Base-by-base conservation (phyloP, 495 filamentous ascomycete species). In the Daldinia concentrica region DNA sequence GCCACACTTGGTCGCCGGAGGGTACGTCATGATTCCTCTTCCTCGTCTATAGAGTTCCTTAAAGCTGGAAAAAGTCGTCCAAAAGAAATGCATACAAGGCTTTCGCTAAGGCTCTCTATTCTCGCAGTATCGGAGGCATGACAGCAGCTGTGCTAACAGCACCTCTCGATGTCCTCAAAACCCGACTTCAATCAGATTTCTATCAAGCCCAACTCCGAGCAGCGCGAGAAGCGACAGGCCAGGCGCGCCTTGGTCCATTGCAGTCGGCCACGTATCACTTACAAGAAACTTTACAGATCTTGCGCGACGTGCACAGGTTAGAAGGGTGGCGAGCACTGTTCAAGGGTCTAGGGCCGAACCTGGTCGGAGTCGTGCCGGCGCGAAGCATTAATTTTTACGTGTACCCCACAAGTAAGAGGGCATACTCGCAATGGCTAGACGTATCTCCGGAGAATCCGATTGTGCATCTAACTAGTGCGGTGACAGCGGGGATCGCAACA, bases 91-190 rank as follows among this genome's bases (percentile, higher is more conserved):
- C 27, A 43, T 43, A 27, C 2, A 36, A 37, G 52, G 27, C 57
- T 22, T 12, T 58, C 41, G 32, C 45, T 57, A 45, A 70, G 68
- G 34, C 58, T 56, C 17, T 32, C 60, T 56, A 6, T 51, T 52
- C 65, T 63, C 56, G 60, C 68, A 96, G 93, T 19, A 80, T 93
- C 22, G 94, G 94, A 67, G 94, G 94, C 64, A 94, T 97, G 91
- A 93, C 92, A 17, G 87, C 93, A 12, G 90, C 93, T 4, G 88
- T 90, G n/a, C 80, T 97, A 9, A 97, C 93, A 0, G 92, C 91
- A 4, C 93, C 93, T 6, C 88, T 97, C 52, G 93, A 97, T 76
- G 94, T 97, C 29, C 86, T 97, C 8, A 95, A 95, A 80, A 97
- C 94, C 4, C 87, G 93, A 7, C 85, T 97, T 3, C 93, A 97